Conservation (phyloP, 331 rosid species). For the Malus hybrid region DNA sequence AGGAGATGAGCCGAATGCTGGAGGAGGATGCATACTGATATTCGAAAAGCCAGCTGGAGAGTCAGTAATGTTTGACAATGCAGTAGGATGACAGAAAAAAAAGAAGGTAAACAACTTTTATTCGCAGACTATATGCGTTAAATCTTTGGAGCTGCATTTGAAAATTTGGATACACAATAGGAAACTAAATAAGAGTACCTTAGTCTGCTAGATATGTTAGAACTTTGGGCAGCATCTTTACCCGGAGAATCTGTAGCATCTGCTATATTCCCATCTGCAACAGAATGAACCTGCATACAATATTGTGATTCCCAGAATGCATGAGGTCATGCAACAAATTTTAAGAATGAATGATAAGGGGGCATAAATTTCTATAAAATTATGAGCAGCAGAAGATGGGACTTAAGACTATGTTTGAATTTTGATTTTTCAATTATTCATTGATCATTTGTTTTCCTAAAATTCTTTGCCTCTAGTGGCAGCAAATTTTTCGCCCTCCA, state of each 20-base stretch:
- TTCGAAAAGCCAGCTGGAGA: slow-evolving; percentile 14
- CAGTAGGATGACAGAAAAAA: slow-evolving; percentile 5
- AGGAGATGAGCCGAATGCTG: slow-evolving; percentile 98
- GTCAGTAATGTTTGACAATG: slow-evolving; percentile 18
- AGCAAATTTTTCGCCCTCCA: neutral
- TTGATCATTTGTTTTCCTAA: neutral
- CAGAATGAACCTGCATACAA: slow-evolving; percentile 60
- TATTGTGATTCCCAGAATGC: slow-evolving; percentile 18
- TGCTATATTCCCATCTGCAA: slow-evolving; percentile 45
- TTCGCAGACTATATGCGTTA: neutral
- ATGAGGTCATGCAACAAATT: neutral
- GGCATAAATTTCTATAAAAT: neutral
- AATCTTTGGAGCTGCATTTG: slow-evolving; percentile 15
- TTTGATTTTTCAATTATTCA: neutral
- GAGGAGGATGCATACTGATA: slow-evolving; percentile 82
- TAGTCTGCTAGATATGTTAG: slow-evolving; percentile 42
- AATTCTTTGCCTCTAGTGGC: neutral
- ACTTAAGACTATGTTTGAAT: neutral
- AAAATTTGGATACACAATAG: slow-evolving; percentile 4
- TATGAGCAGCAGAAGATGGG: neutral
- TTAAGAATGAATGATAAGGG: neutral
- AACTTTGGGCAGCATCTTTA: slow-evolving; percentile 44
- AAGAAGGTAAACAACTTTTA: neutral
- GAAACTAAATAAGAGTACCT: slow-evolving; percentile 37
- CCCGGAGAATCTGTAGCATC: slow-evolving; percentile 41